These are phyloP conservation scores for Plectranthus barbatus DNA, from an alignment of 257 asterid genomes.

Conservation along the genomic window DNA sequence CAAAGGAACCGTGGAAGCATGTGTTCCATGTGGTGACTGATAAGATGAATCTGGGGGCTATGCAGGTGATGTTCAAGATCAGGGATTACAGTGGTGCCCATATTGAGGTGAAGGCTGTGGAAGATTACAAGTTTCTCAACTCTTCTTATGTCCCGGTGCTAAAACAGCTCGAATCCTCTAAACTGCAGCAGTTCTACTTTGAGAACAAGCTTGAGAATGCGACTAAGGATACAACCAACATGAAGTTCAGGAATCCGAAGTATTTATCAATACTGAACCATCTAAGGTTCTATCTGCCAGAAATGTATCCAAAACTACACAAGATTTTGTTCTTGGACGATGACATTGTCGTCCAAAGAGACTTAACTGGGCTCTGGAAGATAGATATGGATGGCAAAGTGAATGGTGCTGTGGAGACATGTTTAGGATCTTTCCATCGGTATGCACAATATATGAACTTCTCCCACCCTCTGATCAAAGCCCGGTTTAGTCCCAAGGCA, in stretches of 20 bases:
- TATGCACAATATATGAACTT: constrained; percentile 76
- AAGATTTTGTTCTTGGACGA: constrained; percentile 74
- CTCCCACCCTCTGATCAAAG: constrained; percentile 62
- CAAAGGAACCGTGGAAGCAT: constrained; percentile 65
- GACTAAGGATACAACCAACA: constrained; percentile 67
- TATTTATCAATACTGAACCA: constrained; percentile 67
- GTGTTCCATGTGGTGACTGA: constrained; percentile 80
- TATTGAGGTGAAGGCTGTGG: constrained; percentile 73
- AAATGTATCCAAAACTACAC: constrained; percentile 70
- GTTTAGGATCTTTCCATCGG: constrained; percentile 74
- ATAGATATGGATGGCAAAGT: constrained; percentile 76
- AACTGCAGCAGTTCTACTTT: constrained; percentile 61
- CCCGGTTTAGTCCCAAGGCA: constrained; percentile 71
- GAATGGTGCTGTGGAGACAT: constrained; percentile 79
- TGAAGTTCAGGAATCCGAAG: constrained; percentile 80
- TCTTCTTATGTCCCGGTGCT: constrained; percentile 72
- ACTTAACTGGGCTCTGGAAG: constrained; percentile 68
- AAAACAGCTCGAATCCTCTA: constrained; percentile 62
- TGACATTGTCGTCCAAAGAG: constrained; percentile 71
- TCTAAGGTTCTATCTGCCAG: constrained; percentile 71
- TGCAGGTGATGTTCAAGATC: constrained; percentile 72
- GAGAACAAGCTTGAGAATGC: constrained; percentile 72
- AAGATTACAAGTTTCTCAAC: constrained; percentile 63
- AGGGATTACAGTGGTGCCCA: constrained; percentile 65
- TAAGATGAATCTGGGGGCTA: constrained; percentile 76